Percentiles rank a stretch among this genome's conserved stretches.
Evolutionary conservation across 176 grass and related monocot genomes (phyloP).

Genomic region (Cenchrus purpureus): DNA sequence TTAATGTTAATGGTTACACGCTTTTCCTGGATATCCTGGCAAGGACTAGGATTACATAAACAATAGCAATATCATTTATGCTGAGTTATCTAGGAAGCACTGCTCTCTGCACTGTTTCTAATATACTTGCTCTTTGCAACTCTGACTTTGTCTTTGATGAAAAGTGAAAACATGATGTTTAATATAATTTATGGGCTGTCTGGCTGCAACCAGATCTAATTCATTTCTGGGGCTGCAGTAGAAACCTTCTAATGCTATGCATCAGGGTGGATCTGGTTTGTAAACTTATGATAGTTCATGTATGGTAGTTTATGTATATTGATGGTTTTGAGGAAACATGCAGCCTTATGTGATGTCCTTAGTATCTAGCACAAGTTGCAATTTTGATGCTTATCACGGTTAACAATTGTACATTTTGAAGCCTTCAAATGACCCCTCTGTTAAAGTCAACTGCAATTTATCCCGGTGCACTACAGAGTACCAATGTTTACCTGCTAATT

Average conservation of each 20-base stretch:
- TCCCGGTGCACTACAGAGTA: background rate
- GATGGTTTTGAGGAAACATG: slow-evolving; percentile 4
- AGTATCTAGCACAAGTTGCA: background rate
- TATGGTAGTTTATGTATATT: slow-evolving; percentile 11
- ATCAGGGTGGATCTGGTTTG: background rate
- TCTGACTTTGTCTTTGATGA: slow-evolving; percentile 14
- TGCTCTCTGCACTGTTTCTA: background rate
- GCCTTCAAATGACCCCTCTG: background rate
- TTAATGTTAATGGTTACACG: no score
- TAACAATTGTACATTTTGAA: slow-evolving; percentile 8
- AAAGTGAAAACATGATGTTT: background rate
- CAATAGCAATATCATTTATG: background rate
- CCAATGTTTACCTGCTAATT: background rate
- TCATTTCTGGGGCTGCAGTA: slow-evolving; percentile 11
- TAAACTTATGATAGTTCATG: slow-evolving; percentile 14
- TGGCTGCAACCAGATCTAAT: background rate
- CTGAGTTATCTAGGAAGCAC: background rate
- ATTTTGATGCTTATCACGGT: background rate
- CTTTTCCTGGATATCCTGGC: slow-evolving; percentile 7
- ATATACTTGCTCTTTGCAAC: background rate
- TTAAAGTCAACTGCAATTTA: background rate
- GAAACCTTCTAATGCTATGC: background rate
- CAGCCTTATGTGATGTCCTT: background rate
- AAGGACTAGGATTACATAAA: slow-evolving; percentile 11
- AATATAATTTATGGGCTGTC: background rate